Percentiles rank a stretch among this genome's conserved stretches.
These are phyloP conservation scores for Bathelium albidoporum DNA, from an alignment of 495 filamentous ascomycete species.

Conservation along the genomic window DNA sequence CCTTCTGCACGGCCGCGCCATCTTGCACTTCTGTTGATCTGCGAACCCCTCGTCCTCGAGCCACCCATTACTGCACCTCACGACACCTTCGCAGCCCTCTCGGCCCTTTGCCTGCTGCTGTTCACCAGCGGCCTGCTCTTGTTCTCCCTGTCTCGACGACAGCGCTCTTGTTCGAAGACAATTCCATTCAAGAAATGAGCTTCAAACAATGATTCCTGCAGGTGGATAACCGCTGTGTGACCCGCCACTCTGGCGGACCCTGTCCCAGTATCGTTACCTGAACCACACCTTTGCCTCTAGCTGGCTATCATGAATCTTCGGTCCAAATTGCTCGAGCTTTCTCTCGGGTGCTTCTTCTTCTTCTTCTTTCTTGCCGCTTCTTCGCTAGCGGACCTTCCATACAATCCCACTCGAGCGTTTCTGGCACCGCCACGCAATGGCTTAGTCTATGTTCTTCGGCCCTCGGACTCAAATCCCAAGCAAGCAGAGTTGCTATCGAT, in stretches of 20 bases:
- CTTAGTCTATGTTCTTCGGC: conserved; percentile 51
- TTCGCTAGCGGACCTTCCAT: conserved; percentile 43
- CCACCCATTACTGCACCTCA: background rate
- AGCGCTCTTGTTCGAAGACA: background rate
- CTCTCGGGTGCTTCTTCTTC: background rate
- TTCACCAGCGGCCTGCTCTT: background rate
- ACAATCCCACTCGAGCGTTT: conserved; percentile 60
- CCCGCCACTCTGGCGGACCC: background rate
- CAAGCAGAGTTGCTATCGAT: conserved; percentile 48
- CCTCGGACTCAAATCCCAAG: conserved; percentile 32
- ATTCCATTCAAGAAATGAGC: background rate
- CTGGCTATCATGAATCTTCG: background rate
- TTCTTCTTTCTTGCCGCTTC: conserved; percentile 4
- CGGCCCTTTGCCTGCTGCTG: background rate
- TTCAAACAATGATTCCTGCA: background rate
- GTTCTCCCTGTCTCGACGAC: background rate
- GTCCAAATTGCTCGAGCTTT: background rate
- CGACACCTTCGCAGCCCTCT: background rate
- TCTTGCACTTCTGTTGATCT: background rate
- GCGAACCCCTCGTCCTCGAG: conserved; percentile 3
- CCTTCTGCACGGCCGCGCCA: background rate
- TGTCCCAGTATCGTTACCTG: background rate
- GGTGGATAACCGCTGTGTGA: background rate
- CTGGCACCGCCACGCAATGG: conserved; percentile 43
- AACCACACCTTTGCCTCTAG: background rate